Evolutionary conservation across 1,284 basidiomycete species (phyloP).

Genomic region (Veloporphyrellus conicus): DNA sequence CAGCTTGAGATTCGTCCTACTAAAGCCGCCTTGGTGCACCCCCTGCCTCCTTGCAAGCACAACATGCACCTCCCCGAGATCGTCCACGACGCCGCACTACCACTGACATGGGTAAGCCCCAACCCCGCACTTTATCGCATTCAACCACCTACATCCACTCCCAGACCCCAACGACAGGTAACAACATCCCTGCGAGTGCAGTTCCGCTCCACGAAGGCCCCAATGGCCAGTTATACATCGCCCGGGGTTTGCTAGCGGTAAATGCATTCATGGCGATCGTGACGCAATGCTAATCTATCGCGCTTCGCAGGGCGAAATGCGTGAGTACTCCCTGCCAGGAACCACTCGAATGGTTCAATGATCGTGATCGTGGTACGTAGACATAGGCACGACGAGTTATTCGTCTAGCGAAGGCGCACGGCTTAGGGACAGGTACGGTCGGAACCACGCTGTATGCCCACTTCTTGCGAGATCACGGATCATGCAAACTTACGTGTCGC

Average conservation of each 20-base stretch:
- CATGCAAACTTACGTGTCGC: background rate
- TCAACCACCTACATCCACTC: background rate
- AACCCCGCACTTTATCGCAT: too few relatives aligned
- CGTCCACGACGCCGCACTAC: conserved; percentile 3
- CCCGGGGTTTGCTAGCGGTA: conserved; percentile 17
- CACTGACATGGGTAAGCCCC: conserved; percentile 21
- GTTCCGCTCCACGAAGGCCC: conserved; percentile 14
- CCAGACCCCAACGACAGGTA: conserved; percentile 20
- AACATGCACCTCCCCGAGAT: conserved; percentile 8
- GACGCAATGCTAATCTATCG: conserved; percentile 7
- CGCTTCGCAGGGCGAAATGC: conserved; percentile 17
- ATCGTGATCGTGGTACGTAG: conserved; percentile 1
- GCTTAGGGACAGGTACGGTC: conserved; percentile 13
- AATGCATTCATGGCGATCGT: background rate
- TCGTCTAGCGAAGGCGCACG: conserved; percentile 14
- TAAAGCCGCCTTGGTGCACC: conserved; percentile 8
- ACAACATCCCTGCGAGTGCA: conserved; percentile 22
- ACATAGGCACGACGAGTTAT: conserved; percentile 20
- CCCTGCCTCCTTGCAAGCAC: background rate
- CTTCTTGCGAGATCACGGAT: background rate
- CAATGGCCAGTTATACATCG: conserved; percentile 18
- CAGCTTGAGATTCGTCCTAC: background rate
- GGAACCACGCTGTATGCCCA: conserved; percentile 13
- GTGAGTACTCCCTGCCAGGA: conserved; percentile 9
- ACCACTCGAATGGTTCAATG: background rate